Evolutionary conservation across 371 early-diverging fungal genomes (phyloP), one percentile per base, ranked within the genome.

Genomic region (Rhizopus delemar): DNA sequence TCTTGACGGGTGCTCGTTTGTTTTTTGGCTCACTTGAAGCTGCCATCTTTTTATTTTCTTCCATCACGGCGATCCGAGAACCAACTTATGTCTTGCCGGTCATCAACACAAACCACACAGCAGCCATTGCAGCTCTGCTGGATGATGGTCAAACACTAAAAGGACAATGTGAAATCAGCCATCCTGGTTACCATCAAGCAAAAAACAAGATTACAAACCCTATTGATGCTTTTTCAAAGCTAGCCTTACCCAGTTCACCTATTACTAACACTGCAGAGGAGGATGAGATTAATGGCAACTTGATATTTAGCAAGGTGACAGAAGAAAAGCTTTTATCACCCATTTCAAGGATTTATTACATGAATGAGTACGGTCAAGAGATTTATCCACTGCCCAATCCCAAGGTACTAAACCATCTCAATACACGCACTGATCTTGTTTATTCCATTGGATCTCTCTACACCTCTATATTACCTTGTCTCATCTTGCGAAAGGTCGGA

Each of bases 391-490:
- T 80, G 7, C 75, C 88, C 13, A 88, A 88, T 60, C 82, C 86
- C 9, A 81, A 86, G 57, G 69, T 87, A 8, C 68, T 82, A 13
- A 62, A 58, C 8, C 78, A 84, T 11, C 62, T 88, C 16, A 62
- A 66, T 0, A 73, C 66, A n/a, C 83, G 85, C 53, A 67, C 74
- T 32, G 77, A 83, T 0, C 60, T 90, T 6, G 68, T 89, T 5
- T 90, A 87, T 58, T 84, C 88, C 5, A 87, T 87, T 52, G 90
- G 90, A 0, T 88, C 88, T 0, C 70, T 90, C 8, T 90, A 88
- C 56, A 90, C 90, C 1, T 86, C 86, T n/a, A 82, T 90, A 41
- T 66, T 88, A 8, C 90, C 90, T 0, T 85, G 86, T 59, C 66
- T 90, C 31, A 82, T 90, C 33, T 70, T 90, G 15, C 81, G 86